Base-by-base conservation (phyloP, 2,329 filamentous ascomycete genomes). In the Xylaria sp. region DNA sequence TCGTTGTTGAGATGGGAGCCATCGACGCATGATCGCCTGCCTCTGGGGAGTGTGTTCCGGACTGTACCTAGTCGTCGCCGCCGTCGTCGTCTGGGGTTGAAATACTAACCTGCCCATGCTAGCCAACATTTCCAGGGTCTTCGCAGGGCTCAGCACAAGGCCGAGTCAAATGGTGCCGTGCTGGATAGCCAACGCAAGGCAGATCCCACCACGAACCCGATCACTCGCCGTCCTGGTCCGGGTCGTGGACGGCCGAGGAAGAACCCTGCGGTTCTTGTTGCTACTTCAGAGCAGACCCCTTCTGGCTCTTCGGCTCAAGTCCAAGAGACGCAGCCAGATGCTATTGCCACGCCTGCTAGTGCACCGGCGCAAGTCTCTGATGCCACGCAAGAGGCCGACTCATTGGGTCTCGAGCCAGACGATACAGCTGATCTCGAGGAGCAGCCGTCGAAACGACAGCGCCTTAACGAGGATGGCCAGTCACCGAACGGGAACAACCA, bases 61-160 rank as follows among this genome's bases (percentile, higher is more conserved):
- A n/a, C 26, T 18, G 18, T 24, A 40, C 21, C 16, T 21, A 37
- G 26, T 39, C 17, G 34, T 43, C 20, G 46, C 21, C 45, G 34
- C 41, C 50, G 20, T 18, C 8, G 43, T 17, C 19, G 16, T 26
- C 21, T 19, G 37, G 16, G 16, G 39, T 50, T 59, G 40, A 34
- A 49, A 37, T 21, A 29, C 65, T 68, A 51, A 54, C 45, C 21
- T 7, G 62, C 45, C 37, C 41, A 17, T 41, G 17, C 34, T 62
- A 85, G 82, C 37, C 83, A 85, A 74, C 83, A 85, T 63, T 85
- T 85, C 52, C 83, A 85, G 63, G 81, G 82, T 22, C 75, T 86
- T 17, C 75, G 82, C 21, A 72, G 82, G 39, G 76, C 80, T 19
- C 80, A 83, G 63, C 78, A 80, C 61, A 84, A 84, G 63, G 66